These are phyloP conservation scores for Venturia aucupariae DNA, from an alignment of 2,329 filamentous ascomycete species.

Conservation along the genomic window DNA sequence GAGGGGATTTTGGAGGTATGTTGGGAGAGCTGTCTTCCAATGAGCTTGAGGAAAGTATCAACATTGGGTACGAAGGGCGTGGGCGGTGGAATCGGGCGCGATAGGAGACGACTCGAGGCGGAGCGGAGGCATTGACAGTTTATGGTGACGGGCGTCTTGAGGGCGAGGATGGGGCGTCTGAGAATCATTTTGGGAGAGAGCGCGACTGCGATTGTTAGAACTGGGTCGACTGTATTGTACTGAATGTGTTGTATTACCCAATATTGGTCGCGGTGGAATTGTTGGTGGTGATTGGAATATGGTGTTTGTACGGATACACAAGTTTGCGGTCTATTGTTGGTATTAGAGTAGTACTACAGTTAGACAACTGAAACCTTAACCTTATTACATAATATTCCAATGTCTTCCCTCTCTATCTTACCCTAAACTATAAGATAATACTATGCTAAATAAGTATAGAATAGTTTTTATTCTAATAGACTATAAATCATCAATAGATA, in stretches of 20 bases:
- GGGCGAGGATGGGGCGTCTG: slow-evolving; percentile 12
- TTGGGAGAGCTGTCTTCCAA: slow-evolving; percentile 16
- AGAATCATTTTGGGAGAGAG: slow-evolving; percentile 8
- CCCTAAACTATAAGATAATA: too few relatives aligned
- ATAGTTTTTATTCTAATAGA: too few relatives aligned
- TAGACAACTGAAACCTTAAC: too few relatives aligned
- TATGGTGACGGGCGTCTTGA: neutral
- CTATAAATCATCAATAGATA: too few relatives aligned
- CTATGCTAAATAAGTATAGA: too few relatives aligned
- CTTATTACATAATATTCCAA: too few relatives aligned
- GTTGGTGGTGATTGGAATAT: slow-evolving; percentile 2
- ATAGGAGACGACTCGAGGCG: neutral
- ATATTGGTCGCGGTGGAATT: neutral
- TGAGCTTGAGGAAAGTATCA: slow-evolving; percentile 17
- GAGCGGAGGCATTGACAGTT: slow-evolving; percentile 4
- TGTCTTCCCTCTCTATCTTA: too few relatives aligned
- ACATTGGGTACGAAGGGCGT: slow-evolving; percentile 17
- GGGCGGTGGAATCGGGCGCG: slow-evolving; percentile 16
- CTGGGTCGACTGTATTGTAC: neutral
- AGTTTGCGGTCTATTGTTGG: too few relatives aligned
- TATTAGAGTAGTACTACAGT: too few relatives aligned
- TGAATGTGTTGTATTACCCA: neutral
- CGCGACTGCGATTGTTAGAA: neutral
- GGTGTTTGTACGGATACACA: too few relatives aligned
- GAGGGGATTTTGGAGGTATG: slow-evolving; percentile 17